Conservation (phyloP, 345 rosid genomes). For the Trapa bicornis region DNA sequence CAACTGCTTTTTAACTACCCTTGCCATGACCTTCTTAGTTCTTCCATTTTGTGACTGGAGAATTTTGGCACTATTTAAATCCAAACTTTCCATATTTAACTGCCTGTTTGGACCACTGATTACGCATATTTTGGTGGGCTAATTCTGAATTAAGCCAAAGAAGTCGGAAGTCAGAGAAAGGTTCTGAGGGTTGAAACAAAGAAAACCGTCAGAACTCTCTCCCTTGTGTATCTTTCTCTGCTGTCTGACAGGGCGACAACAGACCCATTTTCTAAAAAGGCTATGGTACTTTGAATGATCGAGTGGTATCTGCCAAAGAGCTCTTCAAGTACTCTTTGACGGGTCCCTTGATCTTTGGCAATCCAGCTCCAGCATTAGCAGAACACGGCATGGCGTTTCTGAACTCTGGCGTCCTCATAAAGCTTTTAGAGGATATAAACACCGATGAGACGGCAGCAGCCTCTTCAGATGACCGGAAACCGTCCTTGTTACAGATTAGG, state of each 20-base stretch:
- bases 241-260: slow-evolving; percentile 8
- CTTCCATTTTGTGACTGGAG: background rate
- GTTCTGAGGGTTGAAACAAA: background rate
- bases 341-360: no score
- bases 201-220: background rate
- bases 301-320: background rate
- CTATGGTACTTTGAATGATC: background rate
- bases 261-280: background rate
- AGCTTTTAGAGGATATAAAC: slow-evolving; percentile 43
- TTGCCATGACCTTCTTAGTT: background rate
- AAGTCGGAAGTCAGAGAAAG: background rate
- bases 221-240: background rate
- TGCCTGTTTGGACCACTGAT: no score
- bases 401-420: slow-evolving; percentile 43
- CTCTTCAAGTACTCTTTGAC: background rate
- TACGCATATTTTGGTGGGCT: no score
- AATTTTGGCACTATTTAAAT: no score
- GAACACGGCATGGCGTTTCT: slow-evolving; percentile 26
- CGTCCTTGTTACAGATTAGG: slow-evolving; percentile 51
- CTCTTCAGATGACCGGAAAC: slow-evolving; percentile 15
- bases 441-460: slow-evolving; percentile 15
- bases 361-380: background rate
- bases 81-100: no score
- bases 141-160: background rate
- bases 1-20: background rate